A percentile compares a stretch with the other conserved stretches of the same genome.
phyloP scores from a whole-genome alignment of 1,284 basidiomycete species.

The Cryptococcus hybrid region DNA sequence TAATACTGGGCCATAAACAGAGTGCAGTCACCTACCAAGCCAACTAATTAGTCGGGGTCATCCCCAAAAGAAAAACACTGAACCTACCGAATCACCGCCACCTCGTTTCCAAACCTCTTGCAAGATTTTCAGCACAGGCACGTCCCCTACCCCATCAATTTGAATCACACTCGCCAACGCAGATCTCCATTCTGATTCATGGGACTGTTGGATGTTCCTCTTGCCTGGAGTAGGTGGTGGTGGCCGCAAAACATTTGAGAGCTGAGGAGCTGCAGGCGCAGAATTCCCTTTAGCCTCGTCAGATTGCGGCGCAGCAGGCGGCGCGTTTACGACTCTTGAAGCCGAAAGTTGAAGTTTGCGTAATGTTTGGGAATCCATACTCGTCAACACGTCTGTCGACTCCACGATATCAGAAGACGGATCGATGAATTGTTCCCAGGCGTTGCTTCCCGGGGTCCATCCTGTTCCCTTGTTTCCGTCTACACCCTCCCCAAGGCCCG shows the following conservation, averaged over 20 bases:
- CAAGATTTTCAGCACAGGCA: slow-evolving; percentile 31
- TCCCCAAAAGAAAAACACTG: not conserved
- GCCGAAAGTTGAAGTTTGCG: no score
- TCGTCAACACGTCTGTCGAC: no score
- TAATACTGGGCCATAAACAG: slow-evolving; percentile 39
- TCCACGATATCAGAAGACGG: slow-evolving; percentile 12
- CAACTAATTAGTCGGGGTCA: not conserved
- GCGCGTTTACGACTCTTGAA: no score
- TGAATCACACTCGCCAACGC: slow-evolving; percentile 36
- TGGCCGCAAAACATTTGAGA: not conserved
- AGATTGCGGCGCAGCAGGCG: no score
- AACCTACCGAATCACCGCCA: slow-evolving; percentile 37
- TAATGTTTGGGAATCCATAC: no score
- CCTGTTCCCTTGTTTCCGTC: not conserved
- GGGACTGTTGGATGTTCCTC: slow-evolving; percentile 16
- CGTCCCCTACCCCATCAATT: slow-evolving; percentile 40
- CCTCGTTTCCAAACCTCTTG: slow-evolving; percentile 45
- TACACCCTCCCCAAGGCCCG: slow-evolving; percentile 2
- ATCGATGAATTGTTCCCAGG: slow-evolving; percentile 31
- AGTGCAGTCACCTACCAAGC: slow-evolving; percentile 30
- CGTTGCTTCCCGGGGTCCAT: slow-evolving; percentile 1
- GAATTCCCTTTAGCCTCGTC: no score
- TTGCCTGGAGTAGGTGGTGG: slow-evolving; percentile 3
- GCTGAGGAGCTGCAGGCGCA: no score
- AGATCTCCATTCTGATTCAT: slow-evolving; percentile 33